A percentile compares a stretch with the other conserved stretches of the same genome.
These are phyloP conservation scores for Skeletonema tropicum DNA, from an alignment of 108 stramenopile genomes.

Conservation along the genomic window DNA sequence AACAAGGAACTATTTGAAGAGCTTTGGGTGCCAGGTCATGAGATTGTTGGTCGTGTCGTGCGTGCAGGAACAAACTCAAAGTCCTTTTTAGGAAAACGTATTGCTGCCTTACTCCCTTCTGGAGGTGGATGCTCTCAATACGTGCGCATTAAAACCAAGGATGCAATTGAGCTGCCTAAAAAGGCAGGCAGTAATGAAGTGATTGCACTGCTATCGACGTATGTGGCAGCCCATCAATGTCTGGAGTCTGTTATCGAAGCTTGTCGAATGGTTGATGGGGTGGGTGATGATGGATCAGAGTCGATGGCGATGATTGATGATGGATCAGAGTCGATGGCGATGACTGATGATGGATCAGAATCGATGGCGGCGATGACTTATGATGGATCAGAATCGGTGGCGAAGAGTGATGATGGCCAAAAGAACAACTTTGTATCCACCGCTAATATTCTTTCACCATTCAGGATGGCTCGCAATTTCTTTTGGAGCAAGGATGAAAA, in stretches of 20 bases:
- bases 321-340: no score
- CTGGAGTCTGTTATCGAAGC: background rate
- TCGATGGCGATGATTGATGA: no score
- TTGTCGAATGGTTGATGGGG: background rate
- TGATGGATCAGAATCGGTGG: no score
- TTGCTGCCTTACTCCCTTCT: constrained; percentile 59
- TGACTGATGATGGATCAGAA: no score
- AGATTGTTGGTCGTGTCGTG: constrained; percentile 1
- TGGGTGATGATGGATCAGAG: no score
- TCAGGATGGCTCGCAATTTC: no score
- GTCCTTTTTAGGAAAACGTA: constrained; percentile 27
- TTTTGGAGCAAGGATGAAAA: no score
- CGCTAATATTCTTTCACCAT: no score
- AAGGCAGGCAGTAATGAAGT: constrained; percentile 43
- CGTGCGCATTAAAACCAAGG: constrained; percentile 38
- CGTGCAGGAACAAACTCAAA: background rate
- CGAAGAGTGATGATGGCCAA: no score
- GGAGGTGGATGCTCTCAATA: constrained; percentile 74
- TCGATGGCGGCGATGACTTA: no score
- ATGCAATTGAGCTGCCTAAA: constrained; percentile 57
- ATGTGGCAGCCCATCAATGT: constrained; percentile 77
- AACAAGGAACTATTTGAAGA: background rate
- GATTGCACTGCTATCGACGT: constrained; percentile 68
- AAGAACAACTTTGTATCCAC: no score
- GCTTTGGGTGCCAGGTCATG: background rate